Conservation (phyloP, 2,329 filamentous ascomycete genomes). For the Arthroderma sp. region DNA sequence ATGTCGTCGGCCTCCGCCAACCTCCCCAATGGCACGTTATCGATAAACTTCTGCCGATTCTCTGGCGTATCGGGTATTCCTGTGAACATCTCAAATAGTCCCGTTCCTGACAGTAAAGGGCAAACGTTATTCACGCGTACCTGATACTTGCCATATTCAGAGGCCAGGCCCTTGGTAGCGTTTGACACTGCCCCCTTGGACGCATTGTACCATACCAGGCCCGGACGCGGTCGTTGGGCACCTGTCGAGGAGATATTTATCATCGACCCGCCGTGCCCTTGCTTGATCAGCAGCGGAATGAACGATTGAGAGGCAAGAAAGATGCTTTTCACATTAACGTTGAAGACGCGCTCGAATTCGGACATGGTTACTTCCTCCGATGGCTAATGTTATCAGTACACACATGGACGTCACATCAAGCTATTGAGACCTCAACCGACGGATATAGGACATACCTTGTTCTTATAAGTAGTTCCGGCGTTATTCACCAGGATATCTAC, state of each 20-base stretch:
- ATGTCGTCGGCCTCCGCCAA: conserved; percentile 46
- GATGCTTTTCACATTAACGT: conserved; percentile 35
- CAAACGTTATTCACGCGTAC: conserved; percentile 64
- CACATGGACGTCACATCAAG: neutral
- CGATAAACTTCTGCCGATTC: conserved; percentile 34
- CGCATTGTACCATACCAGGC: conserved; percentile 37
- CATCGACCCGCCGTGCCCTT: conserved; percentile 32
- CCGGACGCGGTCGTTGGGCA: conserved; percentile 31
- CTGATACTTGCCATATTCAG: conserved; percentile 59
- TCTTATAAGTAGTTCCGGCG: conserved; percentile 33
- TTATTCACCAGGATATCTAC: conserved; percentile 39
- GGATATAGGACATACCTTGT: conserved; percentile 23
- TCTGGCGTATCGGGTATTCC: conserved; percentile 36
- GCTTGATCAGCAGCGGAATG: conserved; percentile 28
- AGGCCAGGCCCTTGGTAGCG: conserved; percentile 55
- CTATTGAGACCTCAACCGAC: neutral
- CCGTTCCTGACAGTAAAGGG: conserved; percentile 55
- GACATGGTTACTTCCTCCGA: conserved; percentile 32
- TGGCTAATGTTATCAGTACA: conserved; percentile 19
- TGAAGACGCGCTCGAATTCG: conserved; percentile 35
- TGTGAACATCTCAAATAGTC: conserved; percentile 41
- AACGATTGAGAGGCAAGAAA: conserved; percentile 26
- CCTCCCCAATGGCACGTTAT: conserved; percentile 34
- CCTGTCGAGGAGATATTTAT: conserved; percentile 37
- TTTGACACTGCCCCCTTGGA: conserved; percentile 36